These are phyloP conservation scores for Datisca glomerata DNA, from an alignment of 306 rosid species.

Conservation along the genomic window DNA sequence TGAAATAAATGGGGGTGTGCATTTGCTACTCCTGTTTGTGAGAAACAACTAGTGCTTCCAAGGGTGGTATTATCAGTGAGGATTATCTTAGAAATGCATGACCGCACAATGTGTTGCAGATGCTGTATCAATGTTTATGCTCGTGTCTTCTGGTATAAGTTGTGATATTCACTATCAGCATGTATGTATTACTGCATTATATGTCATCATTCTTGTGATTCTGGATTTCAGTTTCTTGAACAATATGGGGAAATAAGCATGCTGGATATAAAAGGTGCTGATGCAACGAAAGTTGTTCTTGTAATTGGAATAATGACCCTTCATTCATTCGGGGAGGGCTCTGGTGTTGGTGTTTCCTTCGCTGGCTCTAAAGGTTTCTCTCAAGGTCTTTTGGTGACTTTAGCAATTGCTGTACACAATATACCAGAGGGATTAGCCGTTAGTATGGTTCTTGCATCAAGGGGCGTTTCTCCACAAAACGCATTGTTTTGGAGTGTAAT, in stretches of 20 bases:
- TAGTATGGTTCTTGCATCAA: slow-evolving; percentile 94
- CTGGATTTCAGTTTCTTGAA: slow-evolving; percentile 92
- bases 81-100: too few species aligned
- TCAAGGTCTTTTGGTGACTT: slow-evolving; percentile 93
- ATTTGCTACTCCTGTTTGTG: not conserved
- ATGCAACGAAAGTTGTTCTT: slow-evolving; percentile 88
- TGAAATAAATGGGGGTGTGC: too few species aligned
- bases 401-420: slow-evolving; percentile 97
- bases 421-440: slow-evolving; percentile 99
- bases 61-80: too few species aligned
- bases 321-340: slow-evolving; percentile 98
- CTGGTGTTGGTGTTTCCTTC: slow-evolving; percentile 98
- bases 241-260: slow-evolving; percentile 97
- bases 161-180: not conserved
- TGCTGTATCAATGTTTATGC: not conserved
- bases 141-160: not conserved
- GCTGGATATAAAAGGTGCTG: slow-evolving; percentile 98
- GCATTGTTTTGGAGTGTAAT: slow-evolving; percentile 98
- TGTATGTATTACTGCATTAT: not conserved
- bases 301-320: slow-evolving; percentile 98
- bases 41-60: too few species aligned
- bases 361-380: slow-evolving; percentile 95
- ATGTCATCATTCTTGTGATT: slow-evolving; percentile 5
- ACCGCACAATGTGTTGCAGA: too few species aligned
- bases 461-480: slow-evolving; percentile 97